phyloP scores from a whole-genome alignment of 352 stramenopile genomes.

The Pythium volutum region DNA sequence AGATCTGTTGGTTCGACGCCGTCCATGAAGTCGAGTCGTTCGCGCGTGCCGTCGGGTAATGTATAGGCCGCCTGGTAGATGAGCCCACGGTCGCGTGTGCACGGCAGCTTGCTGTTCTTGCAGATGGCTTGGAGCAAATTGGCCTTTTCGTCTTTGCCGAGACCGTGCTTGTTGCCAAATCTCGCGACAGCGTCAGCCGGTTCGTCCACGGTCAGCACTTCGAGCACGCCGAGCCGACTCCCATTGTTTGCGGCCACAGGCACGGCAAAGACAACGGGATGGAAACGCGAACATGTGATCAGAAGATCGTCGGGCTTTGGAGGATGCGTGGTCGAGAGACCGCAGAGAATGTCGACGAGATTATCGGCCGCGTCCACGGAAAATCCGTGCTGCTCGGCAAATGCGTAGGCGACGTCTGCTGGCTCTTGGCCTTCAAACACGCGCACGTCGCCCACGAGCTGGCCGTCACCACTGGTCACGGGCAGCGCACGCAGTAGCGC shows the following conservation, averaged over 20 bases:
- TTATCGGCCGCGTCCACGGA: constrained; percentile 31
- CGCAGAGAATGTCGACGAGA: constrained; percentile 57
- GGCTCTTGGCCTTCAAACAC: constrained; percentile 75
- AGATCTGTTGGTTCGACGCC: constrained; percentile 71
- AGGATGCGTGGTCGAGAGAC: constrained; percentile 17
- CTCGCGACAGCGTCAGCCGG: constrained; percentile 65
- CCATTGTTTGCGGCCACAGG: constrained; percentile 61
- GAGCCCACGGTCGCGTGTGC: constrained; percentile 50
- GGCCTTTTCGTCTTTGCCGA: constrained; percentile 52
- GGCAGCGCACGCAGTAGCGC: constrained; percentile 50
- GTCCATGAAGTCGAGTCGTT: constrained; percentile 69
- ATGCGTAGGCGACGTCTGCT: constrained; percentile 66
- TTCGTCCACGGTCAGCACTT: constrained; percentile 64
- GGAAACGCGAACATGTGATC: constrained; percentile 53
- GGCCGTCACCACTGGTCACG: constrained; percentile 31
- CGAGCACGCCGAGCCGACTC: constrained; percentile 53
- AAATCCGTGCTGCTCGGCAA: constrained; percentile 52
- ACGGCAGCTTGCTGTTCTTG: constrained; percentile 44
- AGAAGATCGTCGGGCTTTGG: constrained; percentile 12
- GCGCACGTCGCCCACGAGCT: constrained; percentile 40
- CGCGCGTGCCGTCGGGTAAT: constrained; percentile 38
- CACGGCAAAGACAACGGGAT: constrained; percentile 55
- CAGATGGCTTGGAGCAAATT: constrained; percentile 56
- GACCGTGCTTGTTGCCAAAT: constrained; percentile 71
- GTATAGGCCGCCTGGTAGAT: constrained; percentile 66